Evolutionary conservation across 106 monocot genomes (phyloP), one percentile per base, ranked within the genome.

Genomic region (Xerophyta viscosa): DNA sequence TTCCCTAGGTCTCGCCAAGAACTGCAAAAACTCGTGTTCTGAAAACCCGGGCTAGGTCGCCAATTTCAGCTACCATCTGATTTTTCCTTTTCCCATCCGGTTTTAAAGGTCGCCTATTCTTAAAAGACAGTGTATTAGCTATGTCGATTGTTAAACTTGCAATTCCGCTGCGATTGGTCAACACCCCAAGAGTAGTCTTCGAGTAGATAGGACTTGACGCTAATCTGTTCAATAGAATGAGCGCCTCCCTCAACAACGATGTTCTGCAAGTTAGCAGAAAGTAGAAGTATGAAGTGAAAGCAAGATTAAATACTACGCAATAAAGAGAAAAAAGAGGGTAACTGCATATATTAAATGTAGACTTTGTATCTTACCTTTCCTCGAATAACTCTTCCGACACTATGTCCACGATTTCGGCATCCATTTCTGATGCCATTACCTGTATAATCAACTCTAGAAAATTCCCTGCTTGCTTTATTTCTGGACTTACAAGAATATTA

Each of bases 171-270:
- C 56, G 66, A n/a, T 71, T 45, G 9, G 77, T 88, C 37, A 94
- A 60, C 28, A 61, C 75, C 29, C 70, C 78, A 57, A 94, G 28
- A 2, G 73, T 73, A 18, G 54, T 33, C 27, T 68, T 84, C 17
- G 94, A 76, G 63, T 67, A 76, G 25, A 27, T n/a, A 8, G 70
- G 67, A 59, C 81, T 73, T 37, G 94, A 84, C 48, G 78, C 69
- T 46, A 94, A 52, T 6, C 94, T 77, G 49, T 94, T 94, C 22
- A 94, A 64, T 12, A 94, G 76, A 68, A 94, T 94, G 41, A 94
- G 49, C 25, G 67, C 80, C 43, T 94, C 88, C 49, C 88, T 66
- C 25, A 78, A 52, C 17, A 94, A 24, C 42, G 64, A 61, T 31
- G 55, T 61, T 55, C 94, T 88, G 60, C 26, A 20, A 0, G 31